Percentiles rank a stretch among this genome's conserved stretches.
These are phyloP conservation scores for Cladosporium sphaerospermum DNA, from an alignment of 2,329 filamentous ascomycete species.

Conservation along the genomic window DNA sequence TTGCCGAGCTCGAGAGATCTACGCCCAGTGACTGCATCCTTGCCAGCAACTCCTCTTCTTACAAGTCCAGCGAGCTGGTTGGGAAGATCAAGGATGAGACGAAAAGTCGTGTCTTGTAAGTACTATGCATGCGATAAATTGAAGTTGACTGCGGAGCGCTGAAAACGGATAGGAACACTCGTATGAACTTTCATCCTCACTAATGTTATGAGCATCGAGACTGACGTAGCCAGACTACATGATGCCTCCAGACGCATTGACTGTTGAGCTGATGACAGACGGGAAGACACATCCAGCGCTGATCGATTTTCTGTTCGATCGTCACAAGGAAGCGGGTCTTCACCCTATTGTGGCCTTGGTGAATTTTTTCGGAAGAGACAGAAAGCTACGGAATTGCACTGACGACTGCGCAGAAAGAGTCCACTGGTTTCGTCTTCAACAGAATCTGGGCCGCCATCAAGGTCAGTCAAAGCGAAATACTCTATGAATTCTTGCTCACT, in stretches of 20 bases:
- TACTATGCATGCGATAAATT: constrained; percentile 12
- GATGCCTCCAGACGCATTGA: constrained; percentile 36
- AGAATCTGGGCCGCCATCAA: constrained; percentile 54
- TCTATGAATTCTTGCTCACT: constrained; percentile 39
- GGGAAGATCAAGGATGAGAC: constrained; percentile 34
- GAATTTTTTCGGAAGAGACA: no score
- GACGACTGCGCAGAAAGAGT: constrained; percentile 34
- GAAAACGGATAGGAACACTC: no score
- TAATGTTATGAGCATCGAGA: constrained; percentile 31
- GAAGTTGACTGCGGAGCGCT: no score
- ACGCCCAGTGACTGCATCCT: constrained; percentile 44
- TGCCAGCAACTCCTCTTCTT: constrained; percentile 48
- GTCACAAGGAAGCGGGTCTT: constrained; percentile 34
- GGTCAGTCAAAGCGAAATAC: constrained; percentile 34
- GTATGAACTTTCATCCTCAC: no score
- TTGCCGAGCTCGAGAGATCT: constrained; percentile 40
- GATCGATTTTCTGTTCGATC: constrained; percentile 41
- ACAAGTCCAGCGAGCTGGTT: constrained; percentile 46
- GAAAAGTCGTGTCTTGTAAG: constrained; percentile 42
- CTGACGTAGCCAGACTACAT: constrained; percentile 32
- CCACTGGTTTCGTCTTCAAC: constrained; percentile 51
- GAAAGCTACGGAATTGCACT: no score
- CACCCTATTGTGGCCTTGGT: constrained; percentile 35
- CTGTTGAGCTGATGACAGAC: constrained; percentile 51
- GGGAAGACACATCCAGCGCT: constrained; percentile 40